Conservation (phyloP, 1,139 yeast genomes). For the Pneumocystis murina region DNA sequence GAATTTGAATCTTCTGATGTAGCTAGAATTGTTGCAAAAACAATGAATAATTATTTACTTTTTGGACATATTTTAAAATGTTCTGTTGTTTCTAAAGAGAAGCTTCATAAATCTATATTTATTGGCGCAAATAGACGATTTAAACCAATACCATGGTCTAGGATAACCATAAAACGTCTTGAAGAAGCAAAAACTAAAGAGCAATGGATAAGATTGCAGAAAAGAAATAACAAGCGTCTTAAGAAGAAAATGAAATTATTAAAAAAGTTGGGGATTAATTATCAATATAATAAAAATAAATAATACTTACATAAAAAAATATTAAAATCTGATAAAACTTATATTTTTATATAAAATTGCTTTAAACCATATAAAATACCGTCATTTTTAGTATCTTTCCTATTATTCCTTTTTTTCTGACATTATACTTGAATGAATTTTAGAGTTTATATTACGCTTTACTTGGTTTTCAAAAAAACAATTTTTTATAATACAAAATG, state of each 20-base stretch:
- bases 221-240: constrained; percentile 37
- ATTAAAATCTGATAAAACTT: not conserved
- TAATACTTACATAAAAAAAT: not conserved
- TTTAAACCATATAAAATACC: not conserved
- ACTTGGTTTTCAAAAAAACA: not conserved
- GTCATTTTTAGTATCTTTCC: not conserved
- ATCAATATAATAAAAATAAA: constrained; percentile 17
- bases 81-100: constrained; percentile 35
- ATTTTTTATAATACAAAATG: not conserved
- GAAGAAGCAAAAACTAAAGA: constrained; percentile 44
- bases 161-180: constrained; percentile 38
- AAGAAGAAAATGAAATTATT: constrained; percentile 35
- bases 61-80: constrained; percentile 76
- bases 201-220: constrained; percentile 44
- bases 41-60: constrained; percentile 86
- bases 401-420: not conserved
- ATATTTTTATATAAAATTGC: not conserved
- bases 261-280: constrained; percentile 33
- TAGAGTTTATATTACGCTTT: not conserved
- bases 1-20: constrained; percentile 64
- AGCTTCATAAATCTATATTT: constrained; percentile 34
- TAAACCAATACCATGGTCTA: constrained; percentile 49
- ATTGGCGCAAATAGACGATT: constrained; percentile 41
- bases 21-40: constrained; percentile 78
- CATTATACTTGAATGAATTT: not conserved